A percentile compares a stretch with the other conserved stretches of the same genome.
phyloP scores from a whole-genome alignment of 1,284 basidiomycete species.

The Sanguinoderma infundibulare region DNA sequence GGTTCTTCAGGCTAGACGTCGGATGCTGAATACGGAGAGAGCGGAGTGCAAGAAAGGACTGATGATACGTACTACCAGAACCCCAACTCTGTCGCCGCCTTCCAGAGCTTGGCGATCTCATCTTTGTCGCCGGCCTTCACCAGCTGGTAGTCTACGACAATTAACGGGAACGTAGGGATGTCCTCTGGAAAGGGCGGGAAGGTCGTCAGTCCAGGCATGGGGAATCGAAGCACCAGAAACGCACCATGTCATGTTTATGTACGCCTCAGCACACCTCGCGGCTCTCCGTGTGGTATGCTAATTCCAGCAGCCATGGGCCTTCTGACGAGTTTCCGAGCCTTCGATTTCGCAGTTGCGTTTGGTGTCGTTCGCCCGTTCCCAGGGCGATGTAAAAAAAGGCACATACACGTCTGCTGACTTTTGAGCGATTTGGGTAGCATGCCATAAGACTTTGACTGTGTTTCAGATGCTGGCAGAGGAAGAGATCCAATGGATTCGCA shows the following conservation, averaged over 20 bases:
- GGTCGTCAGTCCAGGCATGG: conserved; percentile 22
- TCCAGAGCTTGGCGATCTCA: conserved; percentile 37
- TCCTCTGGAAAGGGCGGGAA: conserved; percentile 40
- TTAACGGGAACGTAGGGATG: conserved; percentile 38
- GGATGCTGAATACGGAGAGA: background rate
- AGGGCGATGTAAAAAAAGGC: too few species aligned
- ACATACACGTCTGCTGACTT: too few species aligned
- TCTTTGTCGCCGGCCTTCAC: conserved; percentile 29
- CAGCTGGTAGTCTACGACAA: conserved; percentile 40
- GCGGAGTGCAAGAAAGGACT: too few species aligned
- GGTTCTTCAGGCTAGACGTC: conserved; percentile 36
- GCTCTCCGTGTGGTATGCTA: background rate
- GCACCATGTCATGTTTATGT: background rate
- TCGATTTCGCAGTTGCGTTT: too few species aligned
- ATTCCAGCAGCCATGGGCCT: background rate
- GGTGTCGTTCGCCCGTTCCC: too few species aligned
- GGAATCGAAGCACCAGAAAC: background rate
- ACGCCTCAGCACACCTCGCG: too few species aligned
- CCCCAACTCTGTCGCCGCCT: conserved; percentile 37
- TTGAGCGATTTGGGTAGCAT: too few species aligned
- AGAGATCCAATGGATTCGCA: too few species aligned
- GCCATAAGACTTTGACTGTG: too few species aligned
- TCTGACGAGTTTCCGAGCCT: background rate
- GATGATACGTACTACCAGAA: conserved; percentile 39
- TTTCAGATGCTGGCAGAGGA: too few species aligned